Base-by-base conservation (phyloP, 2,329 filamentous ascomycete species). In the Ophiostoma ips region DNA sequence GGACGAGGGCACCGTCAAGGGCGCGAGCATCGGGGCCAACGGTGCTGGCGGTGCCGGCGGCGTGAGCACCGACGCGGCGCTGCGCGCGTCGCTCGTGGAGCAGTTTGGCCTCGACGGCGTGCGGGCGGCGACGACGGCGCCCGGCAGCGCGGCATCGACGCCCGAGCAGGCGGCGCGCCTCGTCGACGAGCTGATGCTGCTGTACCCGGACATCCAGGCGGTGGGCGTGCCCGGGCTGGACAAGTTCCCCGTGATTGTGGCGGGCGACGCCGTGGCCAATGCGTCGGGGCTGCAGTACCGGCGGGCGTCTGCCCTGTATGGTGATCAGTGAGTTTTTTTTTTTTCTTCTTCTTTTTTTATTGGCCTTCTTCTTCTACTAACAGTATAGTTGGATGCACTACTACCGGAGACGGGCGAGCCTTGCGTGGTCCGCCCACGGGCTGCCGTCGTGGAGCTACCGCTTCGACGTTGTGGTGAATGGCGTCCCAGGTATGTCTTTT, bases 1-100 rank as follows among this genome's bases (percentile, higher is more conserved):
- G 1, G 81, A 85, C 56, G 82, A 86, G 60, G 82, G 66, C 19
- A 73, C 73, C 1, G 65, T 67, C 1, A 82, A 81, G 72, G 68
- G 40, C 1, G 12, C 38, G 19, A 33, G 37, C 30, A 21, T 33
- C 2, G 12, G 33, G 21, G 24, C 33, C 30, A 21, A 18, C 0
- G 68, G 70, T 9, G 21, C 21, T 11, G 60, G 53, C 6, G 72
- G 71, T 15, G 28, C 28, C 9, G 41, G 43, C 30, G 30, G 28
- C 9, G 71, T 82, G 53, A 73, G 80, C 58, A 76, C 71, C 1
- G 72, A 68, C 11, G 68, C 64, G 15, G 68, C 79, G 46, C 76
- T 81, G 58, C 61, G 66, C 41, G 58, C 61, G 1, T 28, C 50
- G 16, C n/a, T 53, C 16, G 21, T 47, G 10, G 9, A 16, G 2